Percentiles rank a stretch among this genome's conserved stretches.
These are phyloP conservation scores for Helminthosporium solani DNA, from an alignment of 2,329 filamentous ascomycete genomes.

Conservation along the genomic window DNA sequence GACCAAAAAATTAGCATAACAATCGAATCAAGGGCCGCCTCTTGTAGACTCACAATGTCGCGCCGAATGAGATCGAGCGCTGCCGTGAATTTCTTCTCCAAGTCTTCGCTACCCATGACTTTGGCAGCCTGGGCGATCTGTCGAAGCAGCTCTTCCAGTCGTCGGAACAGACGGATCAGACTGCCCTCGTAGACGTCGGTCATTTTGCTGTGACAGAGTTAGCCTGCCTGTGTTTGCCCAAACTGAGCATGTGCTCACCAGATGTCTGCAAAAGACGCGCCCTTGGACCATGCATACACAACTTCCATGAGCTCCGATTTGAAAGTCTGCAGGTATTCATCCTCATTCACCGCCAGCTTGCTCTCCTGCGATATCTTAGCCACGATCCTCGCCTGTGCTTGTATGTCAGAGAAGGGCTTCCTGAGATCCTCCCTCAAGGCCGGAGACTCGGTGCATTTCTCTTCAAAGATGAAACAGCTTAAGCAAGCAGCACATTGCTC, in stretches of 20 bases:
- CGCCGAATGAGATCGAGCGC: slow-evolving; percentile 82
- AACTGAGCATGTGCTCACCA: slow-evolving; percentile 66
- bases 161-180: slow-evolving; percentile 91
- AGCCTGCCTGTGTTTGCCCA: slow-evolving; percentile 2
- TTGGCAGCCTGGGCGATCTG: slow-evolving; percentile 96
- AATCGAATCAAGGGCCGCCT: neutral
- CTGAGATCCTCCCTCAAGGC: slow-evolving; percentile 76
- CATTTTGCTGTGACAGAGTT: slow-evolving; percentile 75
- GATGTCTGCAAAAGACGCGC: slow-evolving; percentile 86
- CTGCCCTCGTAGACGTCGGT: slow-evolving; percentile 97
- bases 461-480: slow-evolving; percentile 96
- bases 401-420: slow-evolving; percentile 83
- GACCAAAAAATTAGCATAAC: neutral
- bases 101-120: slow-evolving; percentile 95
- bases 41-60: slow-evolving; percentile 67
- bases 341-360: slow-evolving; percentile 90
- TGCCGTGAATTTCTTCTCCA: slow-evolving; percentile 88
- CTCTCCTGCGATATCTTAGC: slow-evolving; percentile 94
- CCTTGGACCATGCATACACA: slow-evolving; percentile 87
- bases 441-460: slow-evolving; percentile 78
- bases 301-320: slow-evolving; percentile 98
- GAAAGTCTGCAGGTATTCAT: slow-evolving; percentile 85
- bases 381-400: slow-evolving; percentile 80
- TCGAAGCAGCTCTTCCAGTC: slow-evolving; percentile 87
- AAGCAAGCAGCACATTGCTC: slow-evolving; percentile 84